phyloP scores from a whole-genome alignment of 78 protist species.

The Planoprotostelium fungivorum region DNA sequence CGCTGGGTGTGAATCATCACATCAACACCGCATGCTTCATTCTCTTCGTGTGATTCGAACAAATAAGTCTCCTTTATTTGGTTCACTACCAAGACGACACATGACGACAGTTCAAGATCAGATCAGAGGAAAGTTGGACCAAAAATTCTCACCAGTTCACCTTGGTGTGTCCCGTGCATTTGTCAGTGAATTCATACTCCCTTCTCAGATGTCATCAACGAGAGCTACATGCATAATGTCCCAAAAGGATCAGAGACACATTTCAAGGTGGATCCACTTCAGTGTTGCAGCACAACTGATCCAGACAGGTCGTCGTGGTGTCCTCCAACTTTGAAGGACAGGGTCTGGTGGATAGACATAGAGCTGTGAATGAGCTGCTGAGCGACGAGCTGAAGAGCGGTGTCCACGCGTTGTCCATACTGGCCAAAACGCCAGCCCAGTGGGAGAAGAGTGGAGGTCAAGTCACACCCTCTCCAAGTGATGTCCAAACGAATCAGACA shows the following conservation, averaged over 20 bases:
- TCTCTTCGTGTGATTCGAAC: too few relatives aligned
- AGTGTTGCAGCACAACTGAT: not conserved
- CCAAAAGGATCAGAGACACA: slow-evolving; percentile 68
- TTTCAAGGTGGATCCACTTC: slow-evolving; percentile 37
- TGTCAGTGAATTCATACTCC: not conserved
- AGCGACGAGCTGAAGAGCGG: slow-evolving; percentile 46
- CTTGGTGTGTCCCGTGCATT: not conserved
- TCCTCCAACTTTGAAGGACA: slow-evolving; percentile 50
- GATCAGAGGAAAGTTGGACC: not conserved
- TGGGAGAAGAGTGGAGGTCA: slow-evolving; percentile 35
- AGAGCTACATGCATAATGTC: slow-evolving; percentile 57
- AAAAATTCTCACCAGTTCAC: slow-evolving; percentile 12
- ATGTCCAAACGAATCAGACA: not conserved
- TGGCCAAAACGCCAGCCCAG: slow-evolving; percentile 50
- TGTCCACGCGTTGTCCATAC: slow-evolving; percentile 77
- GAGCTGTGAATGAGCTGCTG: slow-evolving; percentile 47
- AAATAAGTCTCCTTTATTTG: too few relatives aligned
- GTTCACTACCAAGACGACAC: not conserved
- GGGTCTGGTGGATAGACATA: slow-evolving; percentile 59
- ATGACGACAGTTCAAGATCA: not conserved
- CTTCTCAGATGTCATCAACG: slow-evolving; percentile 44
- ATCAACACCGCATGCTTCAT: too few relatives aligned
- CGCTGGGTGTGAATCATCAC: too few relatives aligned
- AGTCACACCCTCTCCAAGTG: not conserved
- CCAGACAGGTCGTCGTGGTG: slow-evolving; percentile 62